Evolutionary conservation across 2,329 filamentous ascomycete genomes (phyloP), one percentile per base, ranked within the genome.

Genomic region (Cytospora leucostoma): DNA sequence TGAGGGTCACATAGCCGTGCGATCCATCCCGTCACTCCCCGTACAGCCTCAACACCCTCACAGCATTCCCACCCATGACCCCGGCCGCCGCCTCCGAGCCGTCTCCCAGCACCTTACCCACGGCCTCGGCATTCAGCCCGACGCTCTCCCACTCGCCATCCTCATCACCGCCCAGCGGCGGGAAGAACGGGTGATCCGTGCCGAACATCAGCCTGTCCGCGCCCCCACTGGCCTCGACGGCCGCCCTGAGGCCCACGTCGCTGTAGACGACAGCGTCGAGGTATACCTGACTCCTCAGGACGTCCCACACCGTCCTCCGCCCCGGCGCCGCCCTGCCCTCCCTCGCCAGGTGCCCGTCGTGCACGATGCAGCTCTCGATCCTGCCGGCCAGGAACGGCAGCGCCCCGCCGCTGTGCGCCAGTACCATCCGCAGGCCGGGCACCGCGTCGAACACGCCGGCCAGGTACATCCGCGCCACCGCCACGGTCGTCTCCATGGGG

Each of bases 401-500:
- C 0, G 93, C 94, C 2, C 93, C 93, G 1, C 93, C 93, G 32
- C 90, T 93, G 76, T 97, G 93, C 0, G 93, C 93, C 5, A 97
- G 80, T 60, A 97, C 80, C 71, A 97, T 87, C 27, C 86, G 82
- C 66, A 97, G 76, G 10, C 80, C 78, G 0, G 83, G 84, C 52
- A 92, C 89, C 11, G 84, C 81, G 74, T 96, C 92, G 74, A 95
- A 97, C 0, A 96, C 90, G 0, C 92, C 91, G 0, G 89, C 85
- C n/a, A 97, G 79, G 60, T 92, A 88, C 92, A 97, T 96, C 54
- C 93, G 82, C 4, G 91, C 87, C 2, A 97, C 88, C 0, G 93
- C 92, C 69, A 97, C 94, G 1, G 93, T 97, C 0, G 93, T 97
- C 77, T 97, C 93, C 68, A 97, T 85, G 0, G 93, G 93, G 73